phyloP scores from a whole-genome alignment of 2,329 filamentous ascomycete genomes.

The Xylaria sp. region DNA sequence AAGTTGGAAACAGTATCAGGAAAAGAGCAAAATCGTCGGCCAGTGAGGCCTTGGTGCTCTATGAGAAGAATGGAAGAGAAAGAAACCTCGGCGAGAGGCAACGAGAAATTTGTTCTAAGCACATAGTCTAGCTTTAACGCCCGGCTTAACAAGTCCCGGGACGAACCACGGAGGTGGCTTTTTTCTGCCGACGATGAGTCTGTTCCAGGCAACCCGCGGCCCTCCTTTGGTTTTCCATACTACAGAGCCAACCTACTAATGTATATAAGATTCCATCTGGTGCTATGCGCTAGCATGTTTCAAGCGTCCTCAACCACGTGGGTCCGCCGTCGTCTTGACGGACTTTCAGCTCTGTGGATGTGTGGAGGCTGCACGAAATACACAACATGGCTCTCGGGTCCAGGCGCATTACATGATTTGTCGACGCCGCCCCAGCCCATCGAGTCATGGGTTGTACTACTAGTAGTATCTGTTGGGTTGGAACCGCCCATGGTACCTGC shows the following conservation, averaged over 20 bases:
- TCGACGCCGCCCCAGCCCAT: conserved; percentile 19
- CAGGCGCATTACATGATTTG: conserved; percentile 24
- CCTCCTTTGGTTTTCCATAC: conserved; percentile 13
- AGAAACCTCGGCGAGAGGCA: conserved; percentile 1
- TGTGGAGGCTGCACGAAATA: conserved; percentile 27
- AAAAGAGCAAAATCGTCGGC: background rate
- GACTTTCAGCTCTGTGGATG: conserved; percentile 23
- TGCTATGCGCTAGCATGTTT: conserved; percentile 24
- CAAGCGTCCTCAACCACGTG: conserved; percentile 30
- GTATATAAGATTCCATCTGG: conserved; percentile 22
- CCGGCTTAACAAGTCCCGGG: conserved; percentile 19
- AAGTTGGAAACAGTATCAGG: background rate
- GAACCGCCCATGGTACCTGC: conserved; percentile 27
- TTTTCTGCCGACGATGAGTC: background rate
- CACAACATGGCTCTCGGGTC: background rate
- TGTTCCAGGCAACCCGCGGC: conserved; percentile 1
- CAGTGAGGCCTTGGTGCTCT: conserved; percentile 2
- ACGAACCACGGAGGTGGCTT: conserved; percentile 27
- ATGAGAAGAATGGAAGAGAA: conserved; percentile 15
- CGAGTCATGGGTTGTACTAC: conserved; percentile 8
- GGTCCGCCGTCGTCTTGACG: conserved; percentile 26
- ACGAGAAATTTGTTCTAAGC: conserved; percentile 1
- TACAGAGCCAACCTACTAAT: too few relatives aligned
- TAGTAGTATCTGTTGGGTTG: conserved; percentile 14
- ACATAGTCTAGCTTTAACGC: conserved; percentile 19